Conservation (phyloP, 352 stramenopile species). For the Globisporangium abappressorium region DNA sequence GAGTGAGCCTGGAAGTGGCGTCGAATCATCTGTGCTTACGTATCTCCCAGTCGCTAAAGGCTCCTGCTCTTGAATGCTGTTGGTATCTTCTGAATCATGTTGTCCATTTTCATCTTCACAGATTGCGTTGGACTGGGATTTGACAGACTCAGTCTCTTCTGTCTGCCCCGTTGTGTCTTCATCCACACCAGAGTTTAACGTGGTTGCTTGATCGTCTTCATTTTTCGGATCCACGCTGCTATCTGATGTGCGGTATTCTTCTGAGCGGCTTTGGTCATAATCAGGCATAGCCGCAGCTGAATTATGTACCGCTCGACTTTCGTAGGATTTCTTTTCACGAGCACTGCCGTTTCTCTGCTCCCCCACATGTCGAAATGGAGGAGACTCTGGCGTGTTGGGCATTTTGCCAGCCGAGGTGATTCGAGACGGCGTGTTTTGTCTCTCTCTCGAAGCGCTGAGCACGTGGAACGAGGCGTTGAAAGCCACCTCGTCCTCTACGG, state of each 20-base stretch:
- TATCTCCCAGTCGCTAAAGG: not conserved
- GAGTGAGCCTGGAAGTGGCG: not conserved
- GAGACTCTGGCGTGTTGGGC: not conserved
- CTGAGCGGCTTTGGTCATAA: not conserved
- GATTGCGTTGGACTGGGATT: not conserved
- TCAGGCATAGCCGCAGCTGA: not conserved
- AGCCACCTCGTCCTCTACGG: slow-evolving; percentile 26
- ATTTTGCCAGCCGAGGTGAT: not conserved
- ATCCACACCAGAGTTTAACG: not conserved
- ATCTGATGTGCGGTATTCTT: not conserved
- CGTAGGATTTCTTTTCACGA: not conserved
- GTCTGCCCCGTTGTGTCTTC: not conserved
- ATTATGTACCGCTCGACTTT: not conserved
- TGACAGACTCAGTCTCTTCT: not conserved
- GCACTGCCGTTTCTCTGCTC: not conserved
- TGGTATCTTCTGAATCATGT: not conserved
- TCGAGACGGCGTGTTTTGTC: slow-evolving; percentile 5
- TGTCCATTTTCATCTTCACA: not conserved
- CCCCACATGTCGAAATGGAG: not conserved
- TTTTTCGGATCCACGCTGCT: not conserved
- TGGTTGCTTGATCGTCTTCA: not conserved
- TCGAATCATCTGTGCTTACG: not conserved
- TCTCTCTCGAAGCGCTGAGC: slow-evolving; percentile 28
- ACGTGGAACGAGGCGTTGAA: slow-evolving; percentile 34
- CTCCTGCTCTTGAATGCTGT: not conserved